Percentiles rank a stretch among this genome's conserved stretches.
Conservation (phyloP, 768 basidiomycete species). For the Mycena haematopus region DNA sequence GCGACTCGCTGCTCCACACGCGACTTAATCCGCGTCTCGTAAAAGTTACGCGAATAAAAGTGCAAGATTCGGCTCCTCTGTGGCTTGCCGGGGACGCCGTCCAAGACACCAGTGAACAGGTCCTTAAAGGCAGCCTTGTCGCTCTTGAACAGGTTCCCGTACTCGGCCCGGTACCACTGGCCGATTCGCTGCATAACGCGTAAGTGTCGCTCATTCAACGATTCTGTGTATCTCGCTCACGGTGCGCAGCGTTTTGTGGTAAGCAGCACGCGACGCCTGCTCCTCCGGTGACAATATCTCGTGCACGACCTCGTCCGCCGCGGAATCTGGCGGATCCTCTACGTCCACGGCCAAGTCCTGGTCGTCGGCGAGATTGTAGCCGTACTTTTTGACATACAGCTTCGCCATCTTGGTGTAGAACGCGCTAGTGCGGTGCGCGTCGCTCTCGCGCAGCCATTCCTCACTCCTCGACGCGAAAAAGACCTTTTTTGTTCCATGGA, state of each 20-base stretch:
- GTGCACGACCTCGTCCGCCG: background rate
- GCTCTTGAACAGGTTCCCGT: background rate
- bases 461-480: background rate
- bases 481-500: background rate
- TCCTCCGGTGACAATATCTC: background rate
- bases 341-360: background rate
- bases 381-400: background rate
- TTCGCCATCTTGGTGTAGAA: conserved; percentile 8
- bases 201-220: too few species aligned
- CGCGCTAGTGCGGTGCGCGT: background rate
- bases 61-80: background rate
- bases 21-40: background rate
- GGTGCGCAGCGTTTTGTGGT: too few species aligned
- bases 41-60: background rate
- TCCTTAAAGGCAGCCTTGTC: conserved; percentile 3
- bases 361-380: background rate
- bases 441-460: background rate
- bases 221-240: too few species aligned
- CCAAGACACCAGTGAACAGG: background rate
- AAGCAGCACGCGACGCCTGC: background rate
- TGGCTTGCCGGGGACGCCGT: background rate
- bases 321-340: background rate
- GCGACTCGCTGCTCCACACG: background rate
- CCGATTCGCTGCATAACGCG: background rate
- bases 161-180: background rate